Evolutionary conservation across 768 basidiomycete genomes (phyloP), one percentile per base, ranked within the genome.

Genomic region (Russula compacta): DNA sequence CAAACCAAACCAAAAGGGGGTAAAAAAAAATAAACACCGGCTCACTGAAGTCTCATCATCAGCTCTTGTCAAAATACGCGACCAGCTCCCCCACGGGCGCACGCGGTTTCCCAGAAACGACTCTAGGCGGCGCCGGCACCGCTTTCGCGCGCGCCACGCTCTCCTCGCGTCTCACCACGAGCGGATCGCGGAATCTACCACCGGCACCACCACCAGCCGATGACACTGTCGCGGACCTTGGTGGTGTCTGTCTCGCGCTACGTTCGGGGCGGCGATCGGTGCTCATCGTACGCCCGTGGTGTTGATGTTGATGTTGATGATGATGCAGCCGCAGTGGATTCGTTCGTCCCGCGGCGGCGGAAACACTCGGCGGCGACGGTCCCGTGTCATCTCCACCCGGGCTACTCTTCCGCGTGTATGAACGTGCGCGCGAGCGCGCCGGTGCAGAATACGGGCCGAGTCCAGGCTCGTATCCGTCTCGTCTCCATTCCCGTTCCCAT

Each of bases 51-150:
- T 29, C 10, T 29, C 39, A 11, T 15, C 14, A 12, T 63, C 54
- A 53, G 42, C 53, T 53, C 63, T 54, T 57, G 35, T 92, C 87
- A 67, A 93, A 93, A 72, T 87, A 92, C n/a, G 89, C 89, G 14
- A 91, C 87, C 46, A 93, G 72, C 68, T 92, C 81, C 10, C 84
- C 86, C 44, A 92, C 79, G 0, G 87, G 83, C 14, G 88, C 80
- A 74, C 90, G 91, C 56, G 77, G 82, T 46, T 74, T 78, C 60
- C 75, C 67, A 61, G 71, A 65, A 48, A 69, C 69, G 66, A 73
- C 73, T 66, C 73, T 76, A 10, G 58, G 81, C 72, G 81, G 75
- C 65, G 76, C 76, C 4, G 75, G 80, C 42, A 76, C 73, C 63
- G 63, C 58, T 46, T 69, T 75, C 46, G 66, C 68, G 9, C 70